Base-by-base conservation (phyloP, 2,329 filamentous ascomycete genomes). In the Tolypocladium nubicola region DNA sequence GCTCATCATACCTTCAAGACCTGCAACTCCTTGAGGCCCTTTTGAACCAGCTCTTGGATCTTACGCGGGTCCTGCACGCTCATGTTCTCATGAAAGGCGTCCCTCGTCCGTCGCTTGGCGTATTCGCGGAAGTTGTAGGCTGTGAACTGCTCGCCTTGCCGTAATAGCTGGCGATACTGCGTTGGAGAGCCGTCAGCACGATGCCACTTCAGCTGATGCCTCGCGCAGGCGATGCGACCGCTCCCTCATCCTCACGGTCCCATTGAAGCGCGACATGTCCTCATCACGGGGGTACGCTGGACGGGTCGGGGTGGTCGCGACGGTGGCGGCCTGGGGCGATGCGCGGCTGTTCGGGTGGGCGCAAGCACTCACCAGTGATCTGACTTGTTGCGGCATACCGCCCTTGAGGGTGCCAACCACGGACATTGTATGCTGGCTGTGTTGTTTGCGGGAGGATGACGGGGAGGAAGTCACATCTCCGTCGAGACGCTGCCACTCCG, bases 111-210 rank as follows among this genome's bases (percentile, higher is more conserved):
- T 69, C 94, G 87, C 74, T 86, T 88, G 56, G 94, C 92, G 74
- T 99, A 99, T 73, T 97, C 93, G 75, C 94, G 85, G 81, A 97
- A 99, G 76, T 97, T 99, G 79, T 97, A 99, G 65, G 88, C 85
- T 61, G 90, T 84, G 73, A 99, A 97, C 69, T 96, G 89, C 61
- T 82, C 80, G 61, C 90, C 86, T 72, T 94, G 88, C 65, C 92
- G 88, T 67, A 97, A 79, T 66, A 99, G 79, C 68, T 93, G 93
- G 64, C 94, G 92, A 75, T 96, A 97, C 92, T 96, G 62, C 19
- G 11, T 40, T 30, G 37, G 4, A 30, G 23, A 14, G 10, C 16
- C 14, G 38, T 52, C 39, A 58, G 43, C 40, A 4, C 35, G 7
- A 13, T 7, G 2, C 1, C 21, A n/a, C 47, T 37, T 6, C 47